Percentiles rank a stretch among this genome's conserved stretches.
Conservation (phyloP, 495 filamentous ascomycete species). For the Monascus purpureus region DNA sequence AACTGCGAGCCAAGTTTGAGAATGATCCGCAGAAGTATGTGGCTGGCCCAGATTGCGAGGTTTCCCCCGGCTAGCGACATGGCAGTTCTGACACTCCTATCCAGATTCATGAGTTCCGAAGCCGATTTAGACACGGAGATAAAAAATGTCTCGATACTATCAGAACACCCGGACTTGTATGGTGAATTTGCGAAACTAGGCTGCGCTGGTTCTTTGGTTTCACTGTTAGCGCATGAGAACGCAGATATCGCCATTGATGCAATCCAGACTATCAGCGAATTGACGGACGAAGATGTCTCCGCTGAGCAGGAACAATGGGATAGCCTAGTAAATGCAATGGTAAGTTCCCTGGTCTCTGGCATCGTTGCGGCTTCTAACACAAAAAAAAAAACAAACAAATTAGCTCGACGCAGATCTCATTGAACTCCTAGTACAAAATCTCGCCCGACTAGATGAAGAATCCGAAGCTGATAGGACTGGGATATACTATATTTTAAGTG, state of each 20-base stretch:
- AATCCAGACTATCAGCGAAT: slow-evolving; percentile 79
- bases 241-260: slow-evolving; percentile 91
- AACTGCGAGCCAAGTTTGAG: slow-evolving; percentile 79
- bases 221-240: slow-evolving; percentile 85
- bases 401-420: slow-evolving; percentile 67
- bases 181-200: slow-evolving; percentile 70
- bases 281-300: slow-evolving; percentile 88
- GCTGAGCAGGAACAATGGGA: slow-evolving; percentile 78
- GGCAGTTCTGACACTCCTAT: no score
- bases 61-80: no score
- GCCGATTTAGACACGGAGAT: slow-evolving; percentile 86
- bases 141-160: slow-evolving; percentile 74
- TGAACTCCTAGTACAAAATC: slow-evolving; percentile 69
- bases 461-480: slow-evolving; percentile 69
- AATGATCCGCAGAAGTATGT: slow-evolving; percentile 69
- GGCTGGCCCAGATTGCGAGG: slow-evolving; percentile 2
- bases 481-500: slow-evolving; percentile 70
- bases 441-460: slow-evolving; percentile 67
- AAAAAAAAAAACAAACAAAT: no score
- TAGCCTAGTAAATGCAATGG: slow-evolving; percentile 61
- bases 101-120: slow-evolving; percentile 67
- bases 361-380: slow-evolving; percentile 10
- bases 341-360: slow-evolving; percentile 14
- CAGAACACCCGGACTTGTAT: slow-evolving; percentile 78
- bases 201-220: slow-evolving; percentile 59